phyloP scores from a whole-genome alignment of 495 filamentous ascomycete species.

The Penicillium soppii region DNA sequence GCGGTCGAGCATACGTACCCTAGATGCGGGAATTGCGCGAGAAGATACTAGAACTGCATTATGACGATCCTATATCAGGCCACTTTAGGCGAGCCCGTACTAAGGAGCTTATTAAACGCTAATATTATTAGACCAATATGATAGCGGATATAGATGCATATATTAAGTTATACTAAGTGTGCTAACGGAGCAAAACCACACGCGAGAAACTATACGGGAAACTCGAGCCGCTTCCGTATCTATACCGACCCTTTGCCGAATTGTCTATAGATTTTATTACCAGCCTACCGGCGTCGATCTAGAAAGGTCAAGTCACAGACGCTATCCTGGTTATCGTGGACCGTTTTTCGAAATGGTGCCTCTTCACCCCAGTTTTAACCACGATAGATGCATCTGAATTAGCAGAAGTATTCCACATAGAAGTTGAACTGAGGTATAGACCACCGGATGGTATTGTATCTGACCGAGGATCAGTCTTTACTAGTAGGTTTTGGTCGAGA shows the following conservation, averaged over 20 bases:
- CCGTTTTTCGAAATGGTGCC: background rate
- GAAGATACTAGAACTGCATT: background rate
- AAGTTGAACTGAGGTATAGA: slow-evolving; percentile 5
- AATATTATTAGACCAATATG: background rate
- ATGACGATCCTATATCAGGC: background rate
- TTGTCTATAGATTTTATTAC: slow-evolving; percentile 1
- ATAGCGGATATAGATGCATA: slow-evolving; percentile 2
- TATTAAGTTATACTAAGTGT: slow-evolving; percentile 14
- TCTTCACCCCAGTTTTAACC: background rate
- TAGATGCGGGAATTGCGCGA: too few species aligned
- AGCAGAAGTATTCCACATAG: slow-evolving; percentile 10
- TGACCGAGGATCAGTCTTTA: slow-evolving; percentile 12
- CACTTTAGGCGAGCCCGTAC: background rate
- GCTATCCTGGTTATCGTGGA: slow-evolving; percentile 11
- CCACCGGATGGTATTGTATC: slow-evolving; percentile 12
- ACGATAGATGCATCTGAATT: background rate
- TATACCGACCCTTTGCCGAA: background rate
- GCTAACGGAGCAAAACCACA: slow-evolving; percentile 11
- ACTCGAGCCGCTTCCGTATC: slow-evolving; percentile 9
- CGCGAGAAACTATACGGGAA: slow-evolving; percentile 13
- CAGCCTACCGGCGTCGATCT: background rate
- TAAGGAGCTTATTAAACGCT: background rate
- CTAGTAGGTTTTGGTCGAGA: slow-evolving; percentile 9
- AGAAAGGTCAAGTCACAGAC: background rate
- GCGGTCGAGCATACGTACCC: too few species aligned